Evolutionary conservation across 1,284 basidiomycete species (phyloP).

Genomic region (Apiotrichum domesticum): DNA sequence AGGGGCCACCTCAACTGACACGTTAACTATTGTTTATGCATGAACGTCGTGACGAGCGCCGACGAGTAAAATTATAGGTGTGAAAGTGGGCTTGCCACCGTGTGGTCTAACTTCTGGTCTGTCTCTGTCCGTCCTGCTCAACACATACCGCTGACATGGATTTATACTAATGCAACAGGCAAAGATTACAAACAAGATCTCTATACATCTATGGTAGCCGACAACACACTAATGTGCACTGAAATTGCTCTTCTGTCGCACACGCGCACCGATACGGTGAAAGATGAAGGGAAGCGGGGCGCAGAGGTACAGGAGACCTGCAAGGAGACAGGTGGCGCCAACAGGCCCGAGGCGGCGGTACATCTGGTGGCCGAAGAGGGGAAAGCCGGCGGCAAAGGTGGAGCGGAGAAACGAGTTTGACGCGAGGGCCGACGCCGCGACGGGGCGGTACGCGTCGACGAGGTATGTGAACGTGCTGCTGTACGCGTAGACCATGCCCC

Average conservation of each 20-base stretch:
- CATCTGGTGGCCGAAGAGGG: slow-evolving; percentile 50
- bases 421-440: slow-evolving; percentile 70
- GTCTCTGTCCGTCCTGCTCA: no score
- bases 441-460: slow-evolving; percentile 60
- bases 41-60: background rate
- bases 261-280: slow-evolving; percentile 36
- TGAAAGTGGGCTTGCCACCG: no score
- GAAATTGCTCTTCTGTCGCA: slow-evolving; percentile 22
- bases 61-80: no score
- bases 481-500: slow-evolving; percentile 55
- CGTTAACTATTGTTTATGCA: slow-evolving; percentile 4
- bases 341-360: slow-evolving; percentile 57
- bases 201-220: background rate
- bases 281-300: slow-evolving; percentile 60
- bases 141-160: no score
- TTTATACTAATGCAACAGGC: no score
- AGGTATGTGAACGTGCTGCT: slow-evolving; percentile 60
- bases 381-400: slow-evolving; percentile 64
- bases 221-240: background rate
- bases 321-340: slow-evolving; percentile 69
- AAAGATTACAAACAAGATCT: no score
- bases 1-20: background rate
- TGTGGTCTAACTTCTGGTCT: no score
- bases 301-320: slow-evolving; percentile 61
- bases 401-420: slow-evolving; percentile 63